A percentile compares a stretch with the other conserved stretches of the same genome.
These are phyloP conservation scores for Xanthoparmelia taractica DNA, from an alignment of 495 filamentous ascomycete genomes.

Conservation along the genomic window DNA sequence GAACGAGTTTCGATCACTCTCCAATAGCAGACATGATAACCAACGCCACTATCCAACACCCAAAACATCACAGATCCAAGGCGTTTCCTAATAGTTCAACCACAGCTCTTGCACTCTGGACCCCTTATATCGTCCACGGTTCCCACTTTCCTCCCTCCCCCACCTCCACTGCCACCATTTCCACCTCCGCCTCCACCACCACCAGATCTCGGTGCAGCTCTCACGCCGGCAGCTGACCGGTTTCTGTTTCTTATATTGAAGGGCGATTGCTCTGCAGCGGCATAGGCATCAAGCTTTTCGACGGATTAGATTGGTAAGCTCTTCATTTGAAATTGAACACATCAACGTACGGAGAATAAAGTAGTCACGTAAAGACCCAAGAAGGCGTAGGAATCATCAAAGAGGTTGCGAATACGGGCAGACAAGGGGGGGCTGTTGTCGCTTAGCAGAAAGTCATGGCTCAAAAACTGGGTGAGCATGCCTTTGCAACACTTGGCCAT, in stretches of 20 bases:
- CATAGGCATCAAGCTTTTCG: constrained; percentile 28
- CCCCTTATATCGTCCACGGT: constrained; percentile 30
- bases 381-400: constrained; percentile 23
- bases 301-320: neutral
- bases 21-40: neutral
- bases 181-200: constrained; percentile 24
- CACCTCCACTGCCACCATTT: constrained; percentile 19
- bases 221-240: constrained; percentile 16
- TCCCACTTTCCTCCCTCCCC: constrained; percentile 26
- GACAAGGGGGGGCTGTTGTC: constrained; percentile 27
- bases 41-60: neutral
- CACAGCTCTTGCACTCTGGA: constrained; percentile 30
- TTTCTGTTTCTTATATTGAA: constrained; percentile 24
- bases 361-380: constrained; percentile 29
- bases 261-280: constrained; percentile 25
- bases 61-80: neutral
- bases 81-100: constrained; percentile 5
- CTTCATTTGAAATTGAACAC: neutral
- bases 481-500: constrained; percentile 27
- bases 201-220: constrained; percentile 2
- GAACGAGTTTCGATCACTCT: neutral
- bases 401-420: constrained; percentile 24
- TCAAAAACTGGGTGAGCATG: neutral
- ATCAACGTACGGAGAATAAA: constrained; percentile 25
- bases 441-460: neutral